Evolutionary conservation across 176 grass and related monocot species (phyloP), one percentile per base, ranked within the genome.

Genomic region (Zoysia japonica): DNA sequence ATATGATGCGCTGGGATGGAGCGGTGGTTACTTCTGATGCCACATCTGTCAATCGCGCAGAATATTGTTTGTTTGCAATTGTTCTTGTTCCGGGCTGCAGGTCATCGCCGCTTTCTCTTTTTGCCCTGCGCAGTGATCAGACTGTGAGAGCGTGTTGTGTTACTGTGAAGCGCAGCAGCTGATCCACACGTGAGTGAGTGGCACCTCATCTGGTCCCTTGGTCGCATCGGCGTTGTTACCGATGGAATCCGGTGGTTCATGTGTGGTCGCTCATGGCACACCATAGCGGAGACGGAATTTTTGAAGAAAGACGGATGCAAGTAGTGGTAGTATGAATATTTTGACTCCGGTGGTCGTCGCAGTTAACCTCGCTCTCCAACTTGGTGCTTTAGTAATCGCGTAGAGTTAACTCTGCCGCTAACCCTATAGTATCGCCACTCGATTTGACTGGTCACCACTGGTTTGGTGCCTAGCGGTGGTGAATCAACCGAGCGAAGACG

Each of bases 361-460:
- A n/a, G 9, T 68, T 53, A 59, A 41, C 49, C 16, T 20, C 65
- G 43, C 20, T 39, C 61, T 38, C 52, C 6, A 49, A 2, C 3
- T 10, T 3, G 28, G 51, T 0, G 54, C 43, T 70, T 36, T 63
- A 20, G 14, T 60, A 5, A 8, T 78, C 35, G 9, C 2, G 6
- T 84, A 40, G 51, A 61, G 47, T 28, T 51, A 61, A 9, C 16
- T 5, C 47, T 14, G 9, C 15, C 6, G 9, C 53, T 68, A 63
- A 88, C 63, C 63, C 66, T 37, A 57, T 71, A 71, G 40, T 70
- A 46, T 12, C n/a, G 67, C 78, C 67, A 51, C 71, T 77, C 16
- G 72, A 72, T 80, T 85, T 85, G 82, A 89, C 82, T 82, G 85
- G 81, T 81, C 67, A 13, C 63, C 64, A 43, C 13, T 51, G 63